Evolutionary conservation across 805 yeast genomes (phyloP).

Genomic region (Metschnikowia kunwiensis): DNA sequence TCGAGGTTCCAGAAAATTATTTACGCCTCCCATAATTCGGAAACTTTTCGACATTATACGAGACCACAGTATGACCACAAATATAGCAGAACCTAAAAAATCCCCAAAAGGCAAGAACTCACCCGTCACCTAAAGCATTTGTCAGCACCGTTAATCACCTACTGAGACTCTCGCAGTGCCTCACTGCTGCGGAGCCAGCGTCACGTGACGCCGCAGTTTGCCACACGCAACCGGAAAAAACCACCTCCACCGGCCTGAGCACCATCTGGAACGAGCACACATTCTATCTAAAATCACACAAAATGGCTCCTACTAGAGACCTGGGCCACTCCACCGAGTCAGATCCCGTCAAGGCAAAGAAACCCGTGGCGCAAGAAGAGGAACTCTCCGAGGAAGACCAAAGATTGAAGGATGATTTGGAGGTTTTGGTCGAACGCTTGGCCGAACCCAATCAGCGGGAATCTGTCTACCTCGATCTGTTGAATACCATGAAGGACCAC

Average conservation of each 20-base stretch:
- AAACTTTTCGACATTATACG: too few species aligned
- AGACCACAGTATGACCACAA: too few species aligned
- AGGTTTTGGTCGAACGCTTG: conserved; percentile 77
- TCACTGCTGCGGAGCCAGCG: too few species aligned
- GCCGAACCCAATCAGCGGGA: conserved; percentile 45
- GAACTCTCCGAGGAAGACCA: conserved; percentile 93
- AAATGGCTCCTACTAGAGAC: conserved; percentile 39
- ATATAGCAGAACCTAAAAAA: too few species aligned
- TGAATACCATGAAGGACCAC: conserved; percentile 66
- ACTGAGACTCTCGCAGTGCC: too few species aligned
- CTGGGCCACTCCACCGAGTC: conserved; percentile 15
- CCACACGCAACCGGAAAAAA: conserved; percentile 7
- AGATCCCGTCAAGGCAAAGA: conserved; percentile 23
- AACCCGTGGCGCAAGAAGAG: conserved; percentile 51
- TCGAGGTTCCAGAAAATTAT: too few species aligned
- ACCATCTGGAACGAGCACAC: not conserved
- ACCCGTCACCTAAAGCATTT: too few species aligned
- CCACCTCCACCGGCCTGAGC: conserved; percentile 1
- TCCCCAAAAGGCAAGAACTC: too few species aligned
- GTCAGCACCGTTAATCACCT: too few species aligned
- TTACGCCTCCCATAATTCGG: too few species aligned
- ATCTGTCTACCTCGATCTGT: conserved; percentile 56
- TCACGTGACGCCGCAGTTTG: conserved; percentile 9
- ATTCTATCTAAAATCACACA: not conserved
- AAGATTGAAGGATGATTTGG: conserved; percentile 81